A percentile compares a stretch with the other conserved stretches of the same genome.
phyloP scores from a whole-genome alignment of 1,284 basidiomycete genomes.

The Tylopilus sp. region DNA sequence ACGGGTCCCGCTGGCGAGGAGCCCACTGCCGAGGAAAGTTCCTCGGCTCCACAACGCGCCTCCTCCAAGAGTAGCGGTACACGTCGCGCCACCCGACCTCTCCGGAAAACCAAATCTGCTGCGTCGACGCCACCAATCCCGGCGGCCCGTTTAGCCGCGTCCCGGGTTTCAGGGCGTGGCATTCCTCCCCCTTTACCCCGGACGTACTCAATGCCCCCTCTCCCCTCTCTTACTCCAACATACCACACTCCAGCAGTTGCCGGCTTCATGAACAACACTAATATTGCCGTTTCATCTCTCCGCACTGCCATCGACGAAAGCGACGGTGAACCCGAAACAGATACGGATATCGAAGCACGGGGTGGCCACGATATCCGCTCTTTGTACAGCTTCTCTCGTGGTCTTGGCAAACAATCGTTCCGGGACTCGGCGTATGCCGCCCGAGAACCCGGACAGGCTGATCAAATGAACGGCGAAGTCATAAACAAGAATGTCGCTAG shows the following conservation, averaged over 20 bases:
- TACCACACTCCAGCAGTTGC: conserved; percentile 28
- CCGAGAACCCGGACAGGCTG: conserved; percentile 22
- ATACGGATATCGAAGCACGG: conserved; percentile 33
- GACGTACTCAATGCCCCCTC: conserved; percentile 35
- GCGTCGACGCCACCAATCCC: conserved; percentile 37
- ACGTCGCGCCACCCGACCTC: conserved; percentile 31
- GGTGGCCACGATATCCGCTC: conserved; percentile 31
- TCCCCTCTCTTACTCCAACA: conserved; percentile 30
- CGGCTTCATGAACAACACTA: conserved; percentile 38
- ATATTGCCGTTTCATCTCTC: conserved; percentile 39
- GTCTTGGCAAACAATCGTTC: conserved; percentile 30
- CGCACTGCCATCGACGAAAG: conserved; percentile 39
- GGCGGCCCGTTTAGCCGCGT: conserved; percentile 35
- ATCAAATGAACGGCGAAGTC: conserved; percentile 27
- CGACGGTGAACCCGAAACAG: conserved; percentile 36
- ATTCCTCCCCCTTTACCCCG: conserved; percentile 34
- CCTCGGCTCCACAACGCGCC: conserved; percentile 26
- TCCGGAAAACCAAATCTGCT: conserved; percentile 38
- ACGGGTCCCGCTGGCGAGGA: conserved; percentile 31
- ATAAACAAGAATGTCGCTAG: conserved; percentile 13
- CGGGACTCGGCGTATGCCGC: conserved; percentile 26
- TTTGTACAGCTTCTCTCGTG: conserved; percentile 36
- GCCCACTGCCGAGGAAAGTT: conserved; percentile 18
- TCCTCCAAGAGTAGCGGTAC: conserved; percentile 23
- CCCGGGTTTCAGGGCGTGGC: conserved; percentile 31